Percentiles rank a stretch among this genome's conserved stretches.
Evolutionary conservation across 1,284 basidiomycete genomes (phyloP).

Genomic region (Inonotus obliquus): DNA sequence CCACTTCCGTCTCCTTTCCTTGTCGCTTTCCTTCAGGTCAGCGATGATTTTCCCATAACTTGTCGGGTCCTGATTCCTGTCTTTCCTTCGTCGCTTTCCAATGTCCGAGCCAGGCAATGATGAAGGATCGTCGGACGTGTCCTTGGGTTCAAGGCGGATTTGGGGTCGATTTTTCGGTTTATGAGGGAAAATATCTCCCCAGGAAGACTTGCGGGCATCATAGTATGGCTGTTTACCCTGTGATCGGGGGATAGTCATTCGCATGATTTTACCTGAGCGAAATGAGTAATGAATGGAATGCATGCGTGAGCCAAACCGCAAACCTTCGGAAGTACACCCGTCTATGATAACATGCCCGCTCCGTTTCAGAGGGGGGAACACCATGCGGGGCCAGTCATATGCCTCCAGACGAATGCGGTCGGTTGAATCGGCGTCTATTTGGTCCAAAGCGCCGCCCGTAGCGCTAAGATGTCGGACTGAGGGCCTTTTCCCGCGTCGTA

Average conservation of each 20-base stretch:
- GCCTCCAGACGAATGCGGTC: slow-evolving; percentile 58
- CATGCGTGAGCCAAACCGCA: slow-evolving; percentile 22
- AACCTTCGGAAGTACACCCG: slow-evolving; percentile 80
- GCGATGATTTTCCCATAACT: slow-evolving; percentile 14
- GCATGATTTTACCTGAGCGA: slow-evolving; percentile 76
- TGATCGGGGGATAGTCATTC: slow-evolving; percentile 86
- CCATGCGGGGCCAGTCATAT: slow-evolving; percentile 85
- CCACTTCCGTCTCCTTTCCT: neutral
- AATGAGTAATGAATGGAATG: slow-evolving; percentile 3
- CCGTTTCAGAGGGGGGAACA: slow-evolving; percentile 87
- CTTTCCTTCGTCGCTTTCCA: slow-evolving; percentile 39
- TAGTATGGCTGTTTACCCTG: slow-evolving; percentile 94
- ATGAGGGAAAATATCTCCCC: slow-evolving; percentile 97
- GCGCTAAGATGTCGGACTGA: slow-evolving; percentile 5
- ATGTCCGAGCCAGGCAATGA: slow-evolving; percentile 45
- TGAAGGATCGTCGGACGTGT: slow-evolving; percentile 28
- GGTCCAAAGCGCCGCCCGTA: neutral
- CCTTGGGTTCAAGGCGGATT: slow-evolving; percentile 47
- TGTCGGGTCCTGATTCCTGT: slow-evolving; percentile 1
- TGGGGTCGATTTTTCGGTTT: slow-evolving; percentile 67
- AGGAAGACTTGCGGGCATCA: slow-evolving; percentile 88
- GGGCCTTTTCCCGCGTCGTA: slow-evolving; percentile 77
- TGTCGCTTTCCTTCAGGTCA: slow-evolving; percentile 14
- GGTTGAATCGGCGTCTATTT: slow-evolving; percentile 34
- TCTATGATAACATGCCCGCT: slow-evolving; percentile 94